Evolutionary conservation across 2,329 filamentous ascomycete species (phyloP).

Genomic region (Pseudocercospora crystallina): DNA sequence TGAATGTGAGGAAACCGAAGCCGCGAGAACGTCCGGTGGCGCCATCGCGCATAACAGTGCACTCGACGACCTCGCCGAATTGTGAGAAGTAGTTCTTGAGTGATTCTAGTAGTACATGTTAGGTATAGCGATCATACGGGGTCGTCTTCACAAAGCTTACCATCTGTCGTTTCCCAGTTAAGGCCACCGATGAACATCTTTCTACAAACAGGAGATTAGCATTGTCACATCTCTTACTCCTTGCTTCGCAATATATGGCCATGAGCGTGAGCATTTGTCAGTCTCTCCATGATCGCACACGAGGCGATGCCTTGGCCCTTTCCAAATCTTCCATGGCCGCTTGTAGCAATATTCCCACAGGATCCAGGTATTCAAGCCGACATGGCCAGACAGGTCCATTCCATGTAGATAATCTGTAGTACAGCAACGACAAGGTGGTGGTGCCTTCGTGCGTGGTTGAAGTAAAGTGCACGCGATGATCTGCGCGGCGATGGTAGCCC

Average conservation of each 20-base stretch:
- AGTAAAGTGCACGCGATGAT: no score
- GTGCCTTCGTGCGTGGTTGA: no score
- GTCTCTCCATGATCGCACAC: neutral
- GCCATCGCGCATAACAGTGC: constrained; percentile 98
- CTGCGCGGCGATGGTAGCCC: neutral
- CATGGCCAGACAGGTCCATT: no score
- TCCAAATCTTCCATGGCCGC: neutral
- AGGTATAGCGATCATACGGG: constrained; percentile 22
- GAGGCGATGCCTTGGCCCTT: neutral
- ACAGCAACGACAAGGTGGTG: no score
- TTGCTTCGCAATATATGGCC: constrained; percentile 19
- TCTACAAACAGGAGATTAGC: constrained; percentile 52
- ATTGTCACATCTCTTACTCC: neutral
- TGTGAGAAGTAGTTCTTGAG: constrained; percentile 96
- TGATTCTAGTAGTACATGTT: constrained; percentile 65
- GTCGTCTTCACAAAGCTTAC: constrained; percentile 57
- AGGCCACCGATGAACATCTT: constrained; percentile 99
- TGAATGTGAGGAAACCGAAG: constrained; percentile 97
- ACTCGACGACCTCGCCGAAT: constrained; percentile 95
- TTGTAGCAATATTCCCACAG: no score
- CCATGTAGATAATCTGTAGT: no score
- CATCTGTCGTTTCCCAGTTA: constrained; percentile 98
- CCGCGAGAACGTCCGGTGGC: constrained; percentile 90
- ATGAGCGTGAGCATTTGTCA: constrained; percentile 15
- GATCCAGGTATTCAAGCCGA: no score